Conservation (phyloP, 2,329 filamentous ascomycete genomes). For the Waltergamsia citrina region DNA sequence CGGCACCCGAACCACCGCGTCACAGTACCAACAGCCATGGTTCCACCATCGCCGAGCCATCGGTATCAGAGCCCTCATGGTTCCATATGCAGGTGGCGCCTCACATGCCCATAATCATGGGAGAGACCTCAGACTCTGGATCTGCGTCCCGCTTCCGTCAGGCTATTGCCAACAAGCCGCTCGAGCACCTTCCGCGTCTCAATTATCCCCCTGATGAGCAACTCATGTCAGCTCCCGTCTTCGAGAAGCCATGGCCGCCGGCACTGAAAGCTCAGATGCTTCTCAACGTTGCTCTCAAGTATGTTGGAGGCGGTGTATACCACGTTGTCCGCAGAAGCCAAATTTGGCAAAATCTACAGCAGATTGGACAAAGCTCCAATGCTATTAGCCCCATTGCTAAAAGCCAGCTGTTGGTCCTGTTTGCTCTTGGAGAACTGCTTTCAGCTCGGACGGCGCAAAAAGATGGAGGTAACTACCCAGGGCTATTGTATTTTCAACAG, state of each 20-base stretch:
- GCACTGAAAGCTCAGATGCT: constrained; percentile 10
- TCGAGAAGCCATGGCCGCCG: constrained; percentile 13
- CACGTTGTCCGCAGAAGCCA: constrained; percentile 29
- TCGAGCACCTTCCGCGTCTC: constrained; percentile 21
- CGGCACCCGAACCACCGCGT: too few relatives aligned
- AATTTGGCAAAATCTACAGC: constrained; percentile 24
- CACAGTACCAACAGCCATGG: too few relatives aligned
- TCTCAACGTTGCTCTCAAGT: constrained; percentile 27
- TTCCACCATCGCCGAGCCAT: too few relatives aligned
- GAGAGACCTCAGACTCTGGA: constrained; percentile 23
- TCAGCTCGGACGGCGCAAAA: constrained; percentile 25
- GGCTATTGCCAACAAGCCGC: constrained; percentile 17
- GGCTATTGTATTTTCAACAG: constrained; percentile 29
- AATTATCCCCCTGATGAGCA: constrained; percentile 22
- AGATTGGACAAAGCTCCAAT: constrained; percentile 21
- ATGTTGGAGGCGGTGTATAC: constrained; percentile 24
- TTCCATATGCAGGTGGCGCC: constrained; percentile 22
- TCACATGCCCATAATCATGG: constrained; percentile 22
- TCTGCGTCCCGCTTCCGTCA: constrained; percentile 24
- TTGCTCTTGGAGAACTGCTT: constrained; percentile 36
- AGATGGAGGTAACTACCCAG: constrained; percentile 27
- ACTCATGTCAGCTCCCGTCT: constrained; percentile 15
- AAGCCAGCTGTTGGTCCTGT: constrained; percentile 32
- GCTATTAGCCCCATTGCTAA: constrained; percentile 20
- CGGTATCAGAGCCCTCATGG: too few relatives aligned